A percentile compares a stretch with the other conserved stretches of the same genome.
phyloP scores from a whole-genome alignment of 1,284 basidiomycete genomes.

The Cutaneotrichosporon sp. region DNA sequence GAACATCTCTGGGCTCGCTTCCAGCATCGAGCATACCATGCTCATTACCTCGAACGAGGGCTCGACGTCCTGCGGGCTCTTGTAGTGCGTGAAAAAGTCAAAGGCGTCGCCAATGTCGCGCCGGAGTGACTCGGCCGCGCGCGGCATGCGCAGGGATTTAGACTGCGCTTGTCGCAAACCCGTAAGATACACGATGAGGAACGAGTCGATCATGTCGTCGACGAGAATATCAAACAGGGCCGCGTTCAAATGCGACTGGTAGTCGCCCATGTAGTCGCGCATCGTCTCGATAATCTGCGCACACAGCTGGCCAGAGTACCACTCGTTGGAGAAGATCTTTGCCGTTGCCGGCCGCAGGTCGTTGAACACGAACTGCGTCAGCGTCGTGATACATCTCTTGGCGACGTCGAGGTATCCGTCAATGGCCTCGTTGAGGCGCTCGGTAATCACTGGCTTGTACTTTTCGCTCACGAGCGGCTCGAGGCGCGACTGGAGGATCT shows the following conservation, averaged over 20 bases:
- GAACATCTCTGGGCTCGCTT: slow-evolving; percentile 84
- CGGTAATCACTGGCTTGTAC: slow-evolving; percentile 76
- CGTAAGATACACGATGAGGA: slow-evolving; percentile 86
- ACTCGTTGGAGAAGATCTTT: slow-evolving; percentile 70
- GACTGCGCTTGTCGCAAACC: slow-evolving; percentile 71
- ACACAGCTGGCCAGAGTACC: slow-evolving; percentile 59
- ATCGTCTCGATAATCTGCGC: slow-evolving; percentile 91
- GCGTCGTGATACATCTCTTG: slow-evolving; percentile 88
- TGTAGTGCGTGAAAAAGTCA: slow-evolving; percentile 74
- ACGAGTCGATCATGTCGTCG: slow-evolving; percentile 87
- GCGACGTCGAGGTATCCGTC: slow-evolving; percentile 98
- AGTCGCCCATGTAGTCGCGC: slow-evolving; percentile 91
- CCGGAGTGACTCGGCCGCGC: slow-evolving; percentile 72
- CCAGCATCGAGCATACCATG: slow-evolving; percentile 74
- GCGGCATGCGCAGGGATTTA: slow-evolving; percentile 75
- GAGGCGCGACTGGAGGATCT: slow-evolving; percentile 74
- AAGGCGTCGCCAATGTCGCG: slow-evolving; percentile 73
- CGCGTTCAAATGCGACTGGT: slow-evolving; percentile 82
- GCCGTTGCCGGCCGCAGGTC: slow-evolving; percentile 87
- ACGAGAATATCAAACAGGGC: slow-evolving; percentile 86
- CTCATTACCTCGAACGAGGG: slow-evolving; percentile 81
- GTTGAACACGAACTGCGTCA: slow-evolving; percentile 93
- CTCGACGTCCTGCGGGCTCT: slow-evolving; percentile 74
- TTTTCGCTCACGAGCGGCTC: slow-evolving; percentile 91
- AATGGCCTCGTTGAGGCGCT: slow-evolving; percentile 88